These are phyloP conservation scores for Raphanus raphanistrum DNA, from an alignment of 345 rosid species.

Conservation along the genomic window DNA sequence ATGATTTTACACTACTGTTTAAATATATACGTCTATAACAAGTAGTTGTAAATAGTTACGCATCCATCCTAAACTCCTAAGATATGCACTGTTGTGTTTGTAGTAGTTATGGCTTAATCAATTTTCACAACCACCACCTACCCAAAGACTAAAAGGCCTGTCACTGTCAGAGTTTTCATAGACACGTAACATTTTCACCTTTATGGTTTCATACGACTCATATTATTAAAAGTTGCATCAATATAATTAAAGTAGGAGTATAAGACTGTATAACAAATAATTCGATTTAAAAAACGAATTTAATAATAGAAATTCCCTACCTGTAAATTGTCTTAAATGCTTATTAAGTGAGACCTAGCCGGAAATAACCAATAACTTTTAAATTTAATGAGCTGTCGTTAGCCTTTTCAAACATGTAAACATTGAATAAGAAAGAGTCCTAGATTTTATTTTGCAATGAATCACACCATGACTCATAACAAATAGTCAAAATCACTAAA, in stretches of 20 bases:
- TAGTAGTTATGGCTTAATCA: background rate
- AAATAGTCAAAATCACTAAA: background rate
- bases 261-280: background rate
- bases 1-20: background rate
- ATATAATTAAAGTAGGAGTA: background rate
- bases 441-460: too few relatives aligned
- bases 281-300: conserved; percentile 7
- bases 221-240: conserved; percentile 2
- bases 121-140: conserved; percentile 35
- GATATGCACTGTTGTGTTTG: background rate
- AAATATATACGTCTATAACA: background rate
- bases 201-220: conserved; percentile 23
- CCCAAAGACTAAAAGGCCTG: conserved; percentile 23
- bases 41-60: background rate
- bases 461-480: conserved; percentile 10
- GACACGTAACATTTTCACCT: conserved; percentile 30
- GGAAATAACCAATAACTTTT: background rate
- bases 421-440: background rate
- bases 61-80: background rate
- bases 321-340: conserved; percentile 14
- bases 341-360: background rate
- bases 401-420: conserved; percentile 4
- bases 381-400: conserved; percentile 25
- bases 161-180: conserved; percentile 21
- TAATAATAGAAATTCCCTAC: background rate